phyloP scores from a whole-genome alignment of 1,139 yeast genomes.

The Yamadazyma aaseri region DNA sequence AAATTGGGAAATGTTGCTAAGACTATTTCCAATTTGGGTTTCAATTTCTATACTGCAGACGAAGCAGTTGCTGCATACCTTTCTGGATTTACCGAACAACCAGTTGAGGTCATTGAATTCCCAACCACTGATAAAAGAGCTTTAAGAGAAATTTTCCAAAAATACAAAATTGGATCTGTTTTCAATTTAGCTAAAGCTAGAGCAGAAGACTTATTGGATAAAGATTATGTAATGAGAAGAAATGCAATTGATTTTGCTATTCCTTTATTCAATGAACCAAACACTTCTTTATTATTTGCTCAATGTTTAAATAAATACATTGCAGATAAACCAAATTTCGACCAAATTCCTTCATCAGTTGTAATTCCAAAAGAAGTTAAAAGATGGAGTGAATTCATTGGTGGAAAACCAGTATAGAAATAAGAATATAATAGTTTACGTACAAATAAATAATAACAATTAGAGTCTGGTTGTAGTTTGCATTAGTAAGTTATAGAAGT shows the following conservation, averaged over 20 bases:
- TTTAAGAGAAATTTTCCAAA: constrained; percentile 88
- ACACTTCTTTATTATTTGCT: constrained; percentile 86
- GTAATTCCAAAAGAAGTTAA: constrained; percentile 79
- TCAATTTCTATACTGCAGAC: constrained; percentile 78
- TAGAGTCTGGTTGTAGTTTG: too few relatives aligned
- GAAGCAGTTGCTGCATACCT: constrained; percentile 70
- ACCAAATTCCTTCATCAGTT: constrained; percentile 43
- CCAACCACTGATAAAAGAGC: constrained; percentile 92
- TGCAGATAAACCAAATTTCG: constrained; percentile 49
- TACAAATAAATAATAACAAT: too few relatives aligned
- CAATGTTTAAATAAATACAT: constrained; percentile 76
- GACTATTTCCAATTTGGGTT: constrained; percentile 70
- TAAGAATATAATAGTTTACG: too few relatives aligned
- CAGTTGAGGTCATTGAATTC: constrained; percentile 73
- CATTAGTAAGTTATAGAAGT: too few relatives aligned
- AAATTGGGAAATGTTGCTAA: constrained; percentile 73
- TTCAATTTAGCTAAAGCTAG: constrained; percentile 89
- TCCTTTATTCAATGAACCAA: constrained; percentile 94
- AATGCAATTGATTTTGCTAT: constrained; percentile 97
- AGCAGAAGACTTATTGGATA: constrained; percentile 80
- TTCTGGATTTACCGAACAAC: constrained; percentile 42
- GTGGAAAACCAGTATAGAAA: constrained; percentile 78
- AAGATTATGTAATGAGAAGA: constrained; percentile 97
- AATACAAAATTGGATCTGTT: constrained; percentile 79
- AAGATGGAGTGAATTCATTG: constrained; percentile 96